Base-by-base conservation (phyloP, 2,329 filamentous ascomycete genomes). In the Endothia cerciana region DNA sequence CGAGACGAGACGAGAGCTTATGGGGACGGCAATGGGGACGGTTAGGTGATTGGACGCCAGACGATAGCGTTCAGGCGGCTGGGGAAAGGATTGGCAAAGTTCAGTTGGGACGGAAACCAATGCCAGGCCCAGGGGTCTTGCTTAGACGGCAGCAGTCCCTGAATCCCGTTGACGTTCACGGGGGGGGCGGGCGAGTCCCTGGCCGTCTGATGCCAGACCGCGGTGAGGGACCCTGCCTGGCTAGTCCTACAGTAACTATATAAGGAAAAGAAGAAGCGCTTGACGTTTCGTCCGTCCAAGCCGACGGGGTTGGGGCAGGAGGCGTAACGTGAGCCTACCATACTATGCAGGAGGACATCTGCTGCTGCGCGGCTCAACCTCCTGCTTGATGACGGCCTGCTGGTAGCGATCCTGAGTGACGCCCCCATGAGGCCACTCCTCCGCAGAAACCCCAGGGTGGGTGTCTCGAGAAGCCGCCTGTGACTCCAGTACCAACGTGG, bases 201-300 rank as follows among this genome's bases (percentile, higher is more conserved):
- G 60, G 59, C 53, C 59, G 53, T 62, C 53, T 65, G 65, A 62
- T 40, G 63, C 59, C 63, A 67, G 51, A 62, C 63, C 55, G 47
- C 43, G 58, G 58, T 55, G 58, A 56, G 56, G 62, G 58, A 43
- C 60, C 64, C 57, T 63, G 43, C 43, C 60, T 51, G 8, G 19
- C 8, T 28, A 22, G 53, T 30, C 8, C 51, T 22, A 7, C 10
- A 38, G 4, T 36, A 38, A 17, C 7, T 36, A 56, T 56, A 7
- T 36, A 36, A 22, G 4, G n/a, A 36, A 11, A 56, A 41, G n/a
- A 41, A 41, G 33, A 41, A 41, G 28, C 36, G 55, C 55, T 41
- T 36, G 30, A 36, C 28, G 51, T 55, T 55, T 55, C 49, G 30
- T 10, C 28, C 51, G 15, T 30, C 7, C 47, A 55, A 10, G 19